phyloP scores from a whole-genome alignment of 2,329 filamentous ascomycete species.

The Arthroderma sp. region DNA sequence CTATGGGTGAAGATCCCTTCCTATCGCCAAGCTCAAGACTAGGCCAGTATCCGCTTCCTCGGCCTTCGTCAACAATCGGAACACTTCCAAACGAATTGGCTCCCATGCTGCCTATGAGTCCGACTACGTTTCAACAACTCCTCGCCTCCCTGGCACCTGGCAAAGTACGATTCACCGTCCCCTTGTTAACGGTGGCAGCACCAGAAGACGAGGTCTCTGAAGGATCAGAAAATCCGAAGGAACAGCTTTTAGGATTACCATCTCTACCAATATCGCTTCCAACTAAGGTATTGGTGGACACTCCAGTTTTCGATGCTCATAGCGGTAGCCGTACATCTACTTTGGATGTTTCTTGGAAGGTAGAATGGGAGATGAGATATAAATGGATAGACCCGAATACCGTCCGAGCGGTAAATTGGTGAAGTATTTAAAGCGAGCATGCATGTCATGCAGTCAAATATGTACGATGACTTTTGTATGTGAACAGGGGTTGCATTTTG shows the following conservation, averaged over 20 bases:
- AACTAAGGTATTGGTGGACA: background rate
- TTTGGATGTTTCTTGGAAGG: constrained; percentile 14
- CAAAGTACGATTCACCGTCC: constrained; percentile 32
- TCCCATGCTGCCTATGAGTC: background rate
- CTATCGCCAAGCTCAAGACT: background rate
- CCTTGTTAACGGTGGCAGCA: constrained; percentile 17
- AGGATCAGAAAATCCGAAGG: background rate
- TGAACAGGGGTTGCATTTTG: no score
- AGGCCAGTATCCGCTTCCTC: background rate
- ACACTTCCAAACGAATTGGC: background rate
- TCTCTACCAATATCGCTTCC: background rate
- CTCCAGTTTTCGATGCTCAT: background rate
- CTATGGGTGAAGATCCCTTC: background rate
- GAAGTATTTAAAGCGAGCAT: background rate
- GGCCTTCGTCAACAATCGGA: background rate
- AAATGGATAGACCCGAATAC: constrained; percentile 27
- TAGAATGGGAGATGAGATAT: constrained; percentile 32
- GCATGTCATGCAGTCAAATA: background rate
- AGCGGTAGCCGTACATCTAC: background rate
- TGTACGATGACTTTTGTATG: background rate
- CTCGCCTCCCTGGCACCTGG: constrained; percentile 26
- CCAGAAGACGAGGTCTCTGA: background rate
- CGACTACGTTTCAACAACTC: constrained; percentile 11
- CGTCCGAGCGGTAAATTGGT: constrained; percentile 5
- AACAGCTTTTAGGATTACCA: background rate